A percentile compares a stretch with the other conserved stretches of the same genome.
These are phyloP conservation scores for Mycosarcoma mackinlayi DNA, from an alignment of 1,284 basidiomycete genomes.

Conservation along the genomic window DNA sequence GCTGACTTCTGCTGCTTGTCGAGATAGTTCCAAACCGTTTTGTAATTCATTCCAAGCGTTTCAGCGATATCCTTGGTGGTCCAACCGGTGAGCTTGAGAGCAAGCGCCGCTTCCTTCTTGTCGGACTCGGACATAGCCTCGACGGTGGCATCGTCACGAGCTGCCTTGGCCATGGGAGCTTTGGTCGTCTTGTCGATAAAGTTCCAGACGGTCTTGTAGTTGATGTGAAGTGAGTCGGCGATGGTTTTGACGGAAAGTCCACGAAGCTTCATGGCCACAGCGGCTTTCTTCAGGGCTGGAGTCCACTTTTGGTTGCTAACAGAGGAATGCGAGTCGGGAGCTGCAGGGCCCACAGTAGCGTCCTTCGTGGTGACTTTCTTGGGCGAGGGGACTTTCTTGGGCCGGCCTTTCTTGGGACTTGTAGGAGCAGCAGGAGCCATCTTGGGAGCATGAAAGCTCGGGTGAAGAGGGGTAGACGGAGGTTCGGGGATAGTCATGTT, in stretches of 20 bases:
- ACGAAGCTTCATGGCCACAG: constrained; percentile 16
- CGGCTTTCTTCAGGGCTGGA: constrained; percentile 1
- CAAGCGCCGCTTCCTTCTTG: constrained; percentile 14
- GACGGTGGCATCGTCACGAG: not conserved
- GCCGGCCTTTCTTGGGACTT: constrained; percentile 10
- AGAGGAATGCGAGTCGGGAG: not conserved
- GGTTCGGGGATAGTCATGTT: no score
- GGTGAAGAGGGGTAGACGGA: no score
- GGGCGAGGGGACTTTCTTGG: constrained; percentile 3
- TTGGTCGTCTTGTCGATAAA: constrained; percentile 10
- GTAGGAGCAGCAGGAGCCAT: constrained; percentile 1
- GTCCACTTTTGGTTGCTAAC: not conserved
- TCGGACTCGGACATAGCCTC: constrained; percentile 9
- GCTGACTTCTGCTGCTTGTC: constrained; percentile 17
- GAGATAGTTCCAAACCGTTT: constrained; percentile 15
- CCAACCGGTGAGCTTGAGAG: constrained; percentile 19
- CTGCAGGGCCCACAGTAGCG: not conserved
- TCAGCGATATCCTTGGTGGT: constrained; percentile 17
- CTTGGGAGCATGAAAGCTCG: no score
- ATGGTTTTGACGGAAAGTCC: constrained; percentile 18
- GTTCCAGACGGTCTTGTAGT: constrained; percentile 20
- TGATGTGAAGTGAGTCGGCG: constrained; percentile 5
- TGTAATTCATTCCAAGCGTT: constrained; percentile 30
- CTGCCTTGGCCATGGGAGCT: not conserved
- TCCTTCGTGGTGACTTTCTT: not conserved